phyloP scores from a whole-genome alignment of 495 filamentous ascomycete genomes.

The Xylaria flabelliformis region DNA sequence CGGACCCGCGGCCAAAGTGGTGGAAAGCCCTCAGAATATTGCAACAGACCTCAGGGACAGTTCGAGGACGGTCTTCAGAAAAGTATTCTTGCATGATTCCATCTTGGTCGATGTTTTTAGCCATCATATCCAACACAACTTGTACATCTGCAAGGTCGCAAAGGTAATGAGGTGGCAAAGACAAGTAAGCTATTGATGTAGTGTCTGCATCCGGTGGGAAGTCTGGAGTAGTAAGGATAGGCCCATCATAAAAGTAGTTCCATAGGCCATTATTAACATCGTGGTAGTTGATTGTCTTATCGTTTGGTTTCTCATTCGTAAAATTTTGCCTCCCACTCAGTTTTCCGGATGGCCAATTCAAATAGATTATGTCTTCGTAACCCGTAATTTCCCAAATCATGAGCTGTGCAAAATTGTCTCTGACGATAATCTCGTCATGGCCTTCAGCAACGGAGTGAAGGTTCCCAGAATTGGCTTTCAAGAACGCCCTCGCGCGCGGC shows the following conservation, averaged over 20 bases:
- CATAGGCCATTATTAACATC: slow-evolving; percentile 22
- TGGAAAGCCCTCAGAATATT: slow-evolving; percentile 36
- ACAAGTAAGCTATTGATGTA: slow-evolving; percentile 37
- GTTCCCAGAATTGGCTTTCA: slow-evolving; percentile 25
- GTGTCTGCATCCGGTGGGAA: slow-evolving; percentile 35
- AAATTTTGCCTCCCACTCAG: background rate
- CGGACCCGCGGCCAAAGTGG: slow-evolving; percentile 28
- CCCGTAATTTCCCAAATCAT: slow-evolving; percentile 34
- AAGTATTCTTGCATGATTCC: slow-evolving; percentile 38
- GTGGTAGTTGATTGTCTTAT: background rate
- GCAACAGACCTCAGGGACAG: slow-evolving; percentile 29
- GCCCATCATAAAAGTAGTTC: slow-evolving; percentile 31
- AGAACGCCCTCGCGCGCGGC: slow-evolving; percentile 8
- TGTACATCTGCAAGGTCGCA: slow-evolving; percentile 25
- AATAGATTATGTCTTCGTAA: slow-evolving; percentile 28
- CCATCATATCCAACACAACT: slow-evolving; percentile 27
- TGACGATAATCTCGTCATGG: slow-evolving; percentile 9
- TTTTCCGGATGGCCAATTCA: slow-evolving; percentile 33
- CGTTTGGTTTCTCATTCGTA: background rate
- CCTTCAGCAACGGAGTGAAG: slow-evolving; percentile 26
- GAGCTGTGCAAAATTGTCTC: slow-evolving; percentile 37
- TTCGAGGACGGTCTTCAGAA: slow-evolving; percentile 19
- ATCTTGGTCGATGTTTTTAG: slow-evolving; percentile 26
- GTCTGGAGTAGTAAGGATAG: slow-evolving; percentile 21
- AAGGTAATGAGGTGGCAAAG: slow-evolving; percentile 24